A percentile compares a stretch with the other conserved stretches of the same genome.
Conservation (phyloP, 768 basidiomycete genomes). For the Leccinum variicolor region DNA sequence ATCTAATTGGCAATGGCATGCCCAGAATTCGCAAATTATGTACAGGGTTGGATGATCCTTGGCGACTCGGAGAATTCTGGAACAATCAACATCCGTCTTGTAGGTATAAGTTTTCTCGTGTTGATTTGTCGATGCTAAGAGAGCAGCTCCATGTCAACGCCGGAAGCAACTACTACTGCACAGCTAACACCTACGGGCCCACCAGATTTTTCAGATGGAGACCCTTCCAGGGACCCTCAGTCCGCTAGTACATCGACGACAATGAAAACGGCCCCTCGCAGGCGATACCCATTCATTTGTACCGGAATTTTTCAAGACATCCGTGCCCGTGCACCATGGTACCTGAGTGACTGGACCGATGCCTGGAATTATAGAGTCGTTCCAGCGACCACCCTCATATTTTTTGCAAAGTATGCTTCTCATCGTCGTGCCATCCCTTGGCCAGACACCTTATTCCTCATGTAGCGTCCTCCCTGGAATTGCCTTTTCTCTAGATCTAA, state of each 20-base stretch:
- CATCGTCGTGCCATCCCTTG: background rate
- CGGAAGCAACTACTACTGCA: background rate
- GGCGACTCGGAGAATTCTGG: background rate
- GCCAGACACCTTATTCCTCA: background rate
- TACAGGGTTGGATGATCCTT: background rate
- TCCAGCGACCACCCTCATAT: constrained; percentile 82
- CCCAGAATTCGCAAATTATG: background rate
- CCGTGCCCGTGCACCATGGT: constrained; percentile 70
- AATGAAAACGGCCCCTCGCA: background rate
- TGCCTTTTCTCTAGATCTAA: constrained; percentile 88
- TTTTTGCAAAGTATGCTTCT: constrained; percentile 71
- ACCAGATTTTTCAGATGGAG: background rate
- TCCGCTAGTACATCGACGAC: constrained; percentile 5
- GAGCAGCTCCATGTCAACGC: background rate
- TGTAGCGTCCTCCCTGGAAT: constrained; percentile 83
- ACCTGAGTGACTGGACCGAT: constrained; percentile 84
- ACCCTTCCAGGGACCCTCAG: background rate
- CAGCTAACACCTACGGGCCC: background rate
- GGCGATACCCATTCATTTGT: constrained; percentile 29
- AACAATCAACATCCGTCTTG: background rate
- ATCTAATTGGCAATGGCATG: background rate
- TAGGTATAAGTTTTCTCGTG: background rate
- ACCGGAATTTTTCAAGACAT: constrained; percentile 72
- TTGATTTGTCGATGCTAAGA: background rate
- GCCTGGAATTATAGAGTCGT: constrained; percentile 90